phyloP scores from a whole-genome alignment of 192 early-diverging fungal genomes.

The Podila epigama region DNA sequence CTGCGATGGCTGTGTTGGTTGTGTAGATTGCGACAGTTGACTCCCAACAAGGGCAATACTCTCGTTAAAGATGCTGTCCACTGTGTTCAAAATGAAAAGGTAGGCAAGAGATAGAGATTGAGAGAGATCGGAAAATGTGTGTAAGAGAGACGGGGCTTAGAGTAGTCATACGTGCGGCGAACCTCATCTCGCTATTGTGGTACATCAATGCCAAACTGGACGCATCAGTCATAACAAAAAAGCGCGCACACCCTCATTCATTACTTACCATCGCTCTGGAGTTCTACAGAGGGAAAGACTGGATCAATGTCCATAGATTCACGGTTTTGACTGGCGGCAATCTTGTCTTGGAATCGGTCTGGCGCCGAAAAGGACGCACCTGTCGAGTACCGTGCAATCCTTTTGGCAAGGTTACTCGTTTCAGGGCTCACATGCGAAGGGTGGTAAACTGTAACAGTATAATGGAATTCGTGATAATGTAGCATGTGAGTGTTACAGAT shows the following conservation, averaged over 20 bases:
- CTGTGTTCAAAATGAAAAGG: not conserved
- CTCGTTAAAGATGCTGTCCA: not conserved
- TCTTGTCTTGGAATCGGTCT: constrained; percentile 1
- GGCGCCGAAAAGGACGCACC: constrained; percentile 9
- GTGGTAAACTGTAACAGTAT: constrained; percentile 14
- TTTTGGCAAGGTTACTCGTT: constrained; percentile 33
- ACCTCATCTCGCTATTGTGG: too few species aligned
- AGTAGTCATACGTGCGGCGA: too few species aligned
- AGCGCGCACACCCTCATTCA: not conserved
- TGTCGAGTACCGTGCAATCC: constrained; percentile 28
- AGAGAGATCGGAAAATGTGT: not conserved
- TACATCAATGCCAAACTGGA: too few species aligned
- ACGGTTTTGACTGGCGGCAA: not conserved
- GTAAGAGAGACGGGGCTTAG: too few species aligned
- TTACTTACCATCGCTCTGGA: not conserved
- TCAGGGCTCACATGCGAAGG: constrained; percentile 37
- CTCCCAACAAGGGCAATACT: not conserved
- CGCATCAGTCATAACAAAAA: too few species aligned
- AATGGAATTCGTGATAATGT: too few species aligned
- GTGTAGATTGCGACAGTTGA: not conserved
- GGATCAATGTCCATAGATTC: not conserved
- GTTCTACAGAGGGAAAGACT: not conserved
- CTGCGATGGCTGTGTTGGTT: not conserved
- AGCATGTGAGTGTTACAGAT: too few species aligned
- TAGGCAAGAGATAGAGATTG: not conserved